phyloP scores from a whole-genome alignment of 2,329 filamentous ascomycete species.

The Sclerotinia spermophila region DNA sequence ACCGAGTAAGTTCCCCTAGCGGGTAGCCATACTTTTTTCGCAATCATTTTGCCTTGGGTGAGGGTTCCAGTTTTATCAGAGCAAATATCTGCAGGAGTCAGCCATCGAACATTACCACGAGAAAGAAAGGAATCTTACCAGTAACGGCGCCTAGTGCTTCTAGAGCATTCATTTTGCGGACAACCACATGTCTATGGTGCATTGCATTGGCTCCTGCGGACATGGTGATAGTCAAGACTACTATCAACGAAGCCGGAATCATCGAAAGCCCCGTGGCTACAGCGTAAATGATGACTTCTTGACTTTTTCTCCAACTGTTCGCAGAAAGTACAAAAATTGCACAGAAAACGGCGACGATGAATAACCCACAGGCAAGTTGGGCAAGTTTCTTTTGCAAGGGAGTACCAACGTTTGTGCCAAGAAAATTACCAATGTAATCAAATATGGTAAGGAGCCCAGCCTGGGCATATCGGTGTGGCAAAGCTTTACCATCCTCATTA shows the following conservation, averaged over 20 bases:
- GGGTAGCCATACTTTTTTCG: conserved; percentile 53
- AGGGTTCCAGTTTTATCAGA: conserved; percentile 74
- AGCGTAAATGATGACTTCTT: conserved; percentile 61
- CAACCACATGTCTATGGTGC: conserved; percentile 54
- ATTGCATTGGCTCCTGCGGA: conserved; percentile 57
- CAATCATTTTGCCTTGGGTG: conserved; percentile 49
- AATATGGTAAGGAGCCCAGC: conserved; percentile 43
- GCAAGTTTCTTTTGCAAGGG: conserved; percentile 65
- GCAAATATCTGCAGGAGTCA: conserved; percentile 48
- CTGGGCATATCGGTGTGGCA: conserved; percentile 46
- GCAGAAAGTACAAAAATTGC: conserved; percentile 62
- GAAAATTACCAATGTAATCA: conserved; percentile 57
- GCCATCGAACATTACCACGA: conserved; percentile 40
- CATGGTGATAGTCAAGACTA: conserved; percentile 66
- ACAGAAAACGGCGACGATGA: conserved; percentile 59
- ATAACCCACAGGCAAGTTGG: conserved; percentile 60
- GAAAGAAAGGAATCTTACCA: conserved; percentile 42
- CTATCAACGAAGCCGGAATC: conserved; percentile 61
- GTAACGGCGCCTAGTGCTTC: conserved; percentile 56
- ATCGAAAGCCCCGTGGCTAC: conserved; percentile 57
- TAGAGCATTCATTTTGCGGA: conserved; percentile 53
- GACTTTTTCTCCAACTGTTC: conserved; percentile 49
- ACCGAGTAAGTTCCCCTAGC: conserved; percentile 50
- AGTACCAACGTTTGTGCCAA: conserved; percentile 63
- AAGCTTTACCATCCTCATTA: conserved; percentile 47